Evolutionary conservation across 139 green algal genomes (phyloP), one percentile per base, ranked within the genome.

Genomic region (Micractinium conductrix): DNA sequence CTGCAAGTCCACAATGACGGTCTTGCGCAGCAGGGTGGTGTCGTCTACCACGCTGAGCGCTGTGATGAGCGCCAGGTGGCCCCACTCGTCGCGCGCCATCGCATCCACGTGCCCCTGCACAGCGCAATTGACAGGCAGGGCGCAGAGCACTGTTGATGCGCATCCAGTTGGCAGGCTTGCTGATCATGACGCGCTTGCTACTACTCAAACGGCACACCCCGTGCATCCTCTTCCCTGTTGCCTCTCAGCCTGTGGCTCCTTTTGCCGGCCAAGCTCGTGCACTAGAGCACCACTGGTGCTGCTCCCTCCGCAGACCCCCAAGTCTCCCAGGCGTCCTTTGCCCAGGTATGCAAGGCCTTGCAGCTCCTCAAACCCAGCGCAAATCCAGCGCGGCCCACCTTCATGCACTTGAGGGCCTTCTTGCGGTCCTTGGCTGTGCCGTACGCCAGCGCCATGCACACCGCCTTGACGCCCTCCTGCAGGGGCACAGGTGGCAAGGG

Each of bases 21-120:
- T 48, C 85, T 98, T 98, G 81, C 81, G 68, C 7, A 94, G 88
- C 30, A 98, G 89, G 2, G 89, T 78, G 0, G 96, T 98, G 93
- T 98, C 96, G 85, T 98, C 96, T 74, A 94, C 88, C 19, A 93
- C 89, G 2, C 28, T 83, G 38, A 98, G 90, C 8, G 90, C 91
- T 22, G 89, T 92, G 55, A 92, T 89, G 42, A 98, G 88, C 28
- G 94, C 89, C 4, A 92, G 73, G 87, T 95, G 87, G 33, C 89
- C 95, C 93, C 93, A 98, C 87, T 98, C 94, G 68, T 98, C 95
- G 35, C 81, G 58, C 1, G 91, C 92, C 84, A 94, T 94, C 68
- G 92, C 84, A 22, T 69, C 76, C 50, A 96, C 93, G 67, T 94
- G 92, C 37, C 93, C 92, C 58, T 90, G 85, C 26, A 84, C 43